A percentile compares a stretch with the other conserved stretches of the same genome.
Conservation (phyloP, 495 filamentous ascomycete genomes). For the Wilcoxina mikolae region DNA sequence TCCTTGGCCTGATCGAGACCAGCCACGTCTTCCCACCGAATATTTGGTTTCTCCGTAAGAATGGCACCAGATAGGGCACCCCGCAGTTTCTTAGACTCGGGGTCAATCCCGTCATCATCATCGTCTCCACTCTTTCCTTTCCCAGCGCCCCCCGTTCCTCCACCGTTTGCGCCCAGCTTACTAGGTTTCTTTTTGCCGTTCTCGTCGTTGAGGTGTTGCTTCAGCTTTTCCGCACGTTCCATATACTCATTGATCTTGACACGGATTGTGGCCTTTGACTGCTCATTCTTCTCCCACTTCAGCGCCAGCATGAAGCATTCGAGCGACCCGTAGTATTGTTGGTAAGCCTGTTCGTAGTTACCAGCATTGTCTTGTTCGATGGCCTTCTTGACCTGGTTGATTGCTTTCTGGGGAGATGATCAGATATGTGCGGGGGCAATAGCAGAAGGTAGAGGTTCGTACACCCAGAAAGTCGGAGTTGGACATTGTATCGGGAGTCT, state of each 20-base stretch:
- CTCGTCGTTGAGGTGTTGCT: constrained; percentile 63
- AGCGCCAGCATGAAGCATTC: constrained; percentile 92
- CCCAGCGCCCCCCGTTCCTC: constrained; percentile 50
- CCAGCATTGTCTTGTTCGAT: constrained; percentile 92
- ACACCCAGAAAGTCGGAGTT: constrained; percentile 87
- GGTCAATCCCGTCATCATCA: constrained; percentile 57
- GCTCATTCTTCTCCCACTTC: constrained; percentile 97
- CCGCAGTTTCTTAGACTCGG: constrained; percentile 86
- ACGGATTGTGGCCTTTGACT: constrained; percentile 91
- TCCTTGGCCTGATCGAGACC: constrained; percentile 91
- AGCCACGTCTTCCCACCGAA: constrained; percentile 97
- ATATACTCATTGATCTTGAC: constrained; percentile 90
- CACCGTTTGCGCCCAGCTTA: constrained; percentile 76
- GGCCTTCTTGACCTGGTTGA: constrained; percentile 88
- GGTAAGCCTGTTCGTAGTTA: constrained; percentile 92
- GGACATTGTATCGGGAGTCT: constrained; percentile 48
- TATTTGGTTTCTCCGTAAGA: constrained; percentile 81
- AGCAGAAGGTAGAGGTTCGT: background rate
- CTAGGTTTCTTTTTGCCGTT: constrained; percentile 68
- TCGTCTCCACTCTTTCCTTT: constrained; percentile 37
- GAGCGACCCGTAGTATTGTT: constrained; percentile 81
- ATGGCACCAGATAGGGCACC: constrained; percentile 86
- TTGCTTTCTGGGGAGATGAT: constrained; percentile 42
- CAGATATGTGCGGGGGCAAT: constrained; percentile 1
- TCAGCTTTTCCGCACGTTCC: constrained; percentile 94